Conservation (phyloP, 2,329 filamentous ascomycete species). For the Hymenoscyphus albidus region DNA sequence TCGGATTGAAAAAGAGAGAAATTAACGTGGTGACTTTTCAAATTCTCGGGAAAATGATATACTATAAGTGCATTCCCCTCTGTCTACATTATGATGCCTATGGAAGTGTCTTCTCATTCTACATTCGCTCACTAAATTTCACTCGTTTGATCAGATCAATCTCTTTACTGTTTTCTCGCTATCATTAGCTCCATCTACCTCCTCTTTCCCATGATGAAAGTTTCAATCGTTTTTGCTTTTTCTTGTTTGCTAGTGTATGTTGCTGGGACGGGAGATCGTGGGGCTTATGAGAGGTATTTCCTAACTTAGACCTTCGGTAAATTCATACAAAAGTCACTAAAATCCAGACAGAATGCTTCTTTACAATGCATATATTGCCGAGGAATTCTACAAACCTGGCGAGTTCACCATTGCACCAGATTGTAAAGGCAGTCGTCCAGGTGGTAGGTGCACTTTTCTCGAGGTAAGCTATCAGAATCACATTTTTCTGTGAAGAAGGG, state of each 20-base stretch:
- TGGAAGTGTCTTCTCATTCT: no score
- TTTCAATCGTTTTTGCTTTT: neutral
- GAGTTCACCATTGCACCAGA: neutral
- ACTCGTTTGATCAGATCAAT: no score
- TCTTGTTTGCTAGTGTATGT: neutral
- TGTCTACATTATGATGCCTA: no score
- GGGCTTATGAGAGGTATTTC: neutral
- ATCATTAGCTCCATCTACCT: no score
- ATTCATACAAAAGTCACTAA: neutral
- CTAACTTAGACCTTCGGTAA: neutral
- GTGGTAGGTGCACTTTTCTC: neutral
- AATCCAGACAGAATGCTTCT: neutral
- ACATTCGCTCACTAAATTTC: no score
- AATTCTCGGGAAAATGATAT: no score
- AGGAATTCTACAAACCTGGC: neutral
- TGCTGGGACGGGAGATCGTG: neutral
- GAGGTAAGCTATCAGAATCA: neutral
- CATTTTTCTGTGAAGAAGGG: neutral
- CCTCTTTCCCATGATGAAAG: neutral
- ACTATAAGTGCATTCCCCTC: no score
- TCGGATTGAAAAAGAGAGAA: no score
- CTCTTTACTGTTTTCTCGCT: no score
- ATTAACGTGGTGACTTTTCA: no score
- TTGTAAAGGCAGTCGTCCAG: neutral
- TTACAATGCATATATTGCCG: constrained; percentile 3